phyloP scores from a whole-genome alignment of 441 rosid species.

The Erysimum pusillum region DNA sequence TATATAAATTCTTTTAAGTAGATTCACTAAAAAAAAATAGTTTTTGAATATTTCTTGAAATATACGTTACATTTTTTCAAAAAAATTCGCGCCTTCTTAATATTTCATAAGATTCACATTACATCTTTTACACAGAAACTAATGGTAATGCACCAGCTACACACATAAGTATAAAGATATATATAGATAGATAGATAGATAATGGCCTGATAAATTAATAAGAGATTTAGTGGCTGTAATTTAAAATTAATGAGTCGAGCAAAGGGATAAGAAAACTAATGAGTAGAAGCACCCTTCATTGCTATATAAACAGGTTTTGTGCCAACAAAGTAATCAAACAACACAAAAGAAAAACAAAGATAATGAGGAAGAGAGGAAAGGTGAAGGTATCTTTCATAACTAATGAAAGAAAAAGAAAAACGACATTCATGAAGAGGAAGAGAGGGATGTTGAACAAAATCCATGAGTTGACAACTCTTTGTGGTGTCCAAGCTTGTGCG shows the following conservation, averaged over 20 bases:
- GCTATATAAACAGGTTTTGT: background rate
- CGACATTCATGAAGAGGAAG: constrained; percentile 58
- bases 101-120: too few relatives aligned
- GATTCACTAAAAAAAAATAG: too few relatives aligned
- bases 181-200: background rate
- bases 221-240: background rate
- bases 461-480: constrained; percentile 54
- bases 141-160: background rate
- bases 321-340: background rate
- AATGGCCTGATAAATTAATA: background rate
- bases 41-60: too few relatives aligned
- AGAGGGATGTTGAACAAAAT: constrained; percentile 61
- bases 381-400: background rate
- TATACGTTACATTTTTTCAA: too few relatives aligned
- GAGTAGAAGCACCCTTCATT: background rate
- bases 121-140: too few relatives aligned
- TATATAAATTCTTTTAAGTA: too few relatives aligned
- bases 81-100: too few relatives aligned
- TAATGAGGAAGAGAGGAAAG: background rate
- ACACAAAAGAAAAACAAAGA: background rate
- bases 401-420: constrained; percentile 44
- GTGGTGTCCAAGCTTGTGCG: constrained; percentile 56
- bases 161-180: background rate
- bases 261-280: background rate
- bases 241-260: background rate